Conservation (phyloP, 1,284 basidiomycete species). For the Agroathelia rolfsii region DNA sequence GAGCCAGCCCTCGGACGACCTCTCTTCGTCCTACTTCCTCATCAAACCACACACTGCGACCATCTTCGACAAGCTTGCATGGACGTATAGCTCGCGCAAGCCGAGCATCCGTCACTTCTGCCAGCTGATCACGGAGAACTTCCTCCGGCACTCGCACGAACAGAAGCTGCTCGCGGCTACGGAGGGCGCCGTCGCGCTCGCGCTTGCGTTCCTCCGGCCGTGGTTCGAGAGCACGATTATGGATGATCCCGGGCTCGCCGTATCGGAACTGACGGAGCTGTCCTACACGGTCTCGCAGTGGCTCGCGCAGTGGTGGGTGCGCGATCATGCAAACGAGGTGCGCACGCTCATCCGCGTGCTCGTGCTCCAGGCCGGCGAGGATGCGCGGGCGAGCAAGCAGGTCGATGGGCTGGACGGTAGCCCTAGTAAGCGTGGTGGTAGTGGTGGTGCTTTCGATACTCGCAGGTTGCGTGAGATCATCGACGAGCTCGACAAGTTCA, state of each 20-base stretch:
- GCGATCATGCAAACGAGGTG: constrained; percentile 50
- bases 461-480: constrained; percentile 37
- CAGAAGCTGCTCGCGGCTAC: constrained; percentile 54
- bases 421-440: no score
- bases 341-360: constrained; percentile 46
- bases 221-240: constrained; percentile 49
- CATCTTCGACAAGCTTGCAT: constrained; percentile 39
- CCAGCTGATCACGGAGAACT: constrained; percentile 52
- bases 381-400: constrained; percentile 43
- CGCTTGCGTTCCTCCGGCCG: constrained; percentile 52
- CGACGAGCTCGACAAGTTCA: constrained; percentile 35
- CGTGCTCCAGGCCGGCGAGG: constrained; percentile 49
- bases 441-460: no score
- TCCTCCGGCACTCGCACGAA: constrained; percentile 42
- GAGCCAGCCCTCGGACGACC: no score
- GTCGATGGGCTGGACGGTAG: constrained; percentile 25
- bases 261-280: constrained; percentile 38
- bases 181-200: constrained; percentile 52
- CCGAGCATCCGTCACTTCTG: constrained; percentile 60
- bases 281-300: constrained; percentile 55
- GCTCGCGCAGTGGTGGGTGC: constrained; percentile 57
- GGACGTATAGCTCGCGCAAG: constrained; percentile 51
- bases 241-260: constrained; percentile 35
- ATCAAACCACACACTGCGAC: constrained; percentile 25
- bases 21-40: constrained; percentile 66